phyloP scores from a whole-genome alignment of 2,329 filamentous ascomycete genomes.

The Calonectria pteridis region DNA sequence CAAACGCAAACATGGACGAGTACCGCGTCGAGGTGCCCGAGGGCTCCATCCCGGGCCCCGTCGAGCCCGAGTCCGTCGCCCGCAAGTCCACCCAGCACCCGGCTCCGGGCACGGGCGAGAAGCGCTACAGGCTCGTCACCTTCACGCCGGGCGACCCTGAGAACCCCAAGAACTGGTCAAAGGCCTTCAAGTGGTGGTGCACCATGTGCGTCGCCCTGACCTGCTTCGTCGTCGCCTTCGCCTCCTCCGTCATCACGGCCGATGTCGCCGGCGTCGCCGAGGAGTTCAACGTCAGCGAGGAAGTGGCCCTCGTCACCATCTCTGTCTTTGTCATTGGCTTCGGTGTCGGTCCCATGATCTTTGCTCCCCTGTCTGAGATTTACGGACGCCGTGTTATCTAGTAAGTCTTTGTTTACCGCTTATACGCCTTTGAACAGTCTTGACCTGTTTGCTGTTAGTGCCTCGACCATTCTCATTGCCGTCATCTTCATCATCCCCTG shows the following conservation, averaged over 20 bases:
- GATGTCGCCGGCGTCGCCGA: slow-evolving; percentile 74
- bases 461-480: slow-evolving; percentile 74
- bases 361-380: slow-evolving; percentile 83
- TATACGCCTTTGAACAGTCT: slow-evolving; percentile 16
- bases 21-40: slow-evolving; percentile 72
- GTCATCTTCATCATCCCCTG: slow-evolving; percentile 86
- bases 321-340: slow-evolving; percentile 86
- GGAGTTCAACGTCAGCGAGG: slow-evolving; percentile 76
- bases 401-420: slow-evolving; percentile 44
- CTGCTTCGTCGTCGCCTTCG: slow-evolving; percentile 80
- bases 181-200: slow-evolving; percentile 82
- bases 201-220: slow-evolving; percentile 87
- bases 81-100: slow-evolving; percentile 30
- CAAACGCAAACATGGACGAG: slow-evolving; percentile 73
- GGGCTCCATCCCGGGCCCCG: slow-evolving; percentile 70
- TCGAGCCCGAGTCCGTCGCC: slow-evolving; percentile 42
- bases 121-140: slow-evolving; percentile 65
- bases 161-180: slow-evolving; percentile 90
- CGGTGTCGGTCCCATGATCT: slow-evolving; percentile 83
- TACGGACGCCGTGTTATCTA: slow-evolving; percentile 81
- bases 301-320: slow-evolving; percentile 79
- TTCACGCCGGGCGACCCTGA: slow-evolving; percentile 79
- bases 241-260: slow-evolving; percentile 82
- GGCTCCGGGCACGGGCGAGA: slow-evolving; percentile 31
- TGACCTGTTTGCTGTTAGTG: slow-evolving; percentile 46